Evolutionary conservation across 495 filamentous ascomycete genomes (phyloP), one percentile per base, ranked within the genome.

Genomic region (Neurospora sp.): DNA sequence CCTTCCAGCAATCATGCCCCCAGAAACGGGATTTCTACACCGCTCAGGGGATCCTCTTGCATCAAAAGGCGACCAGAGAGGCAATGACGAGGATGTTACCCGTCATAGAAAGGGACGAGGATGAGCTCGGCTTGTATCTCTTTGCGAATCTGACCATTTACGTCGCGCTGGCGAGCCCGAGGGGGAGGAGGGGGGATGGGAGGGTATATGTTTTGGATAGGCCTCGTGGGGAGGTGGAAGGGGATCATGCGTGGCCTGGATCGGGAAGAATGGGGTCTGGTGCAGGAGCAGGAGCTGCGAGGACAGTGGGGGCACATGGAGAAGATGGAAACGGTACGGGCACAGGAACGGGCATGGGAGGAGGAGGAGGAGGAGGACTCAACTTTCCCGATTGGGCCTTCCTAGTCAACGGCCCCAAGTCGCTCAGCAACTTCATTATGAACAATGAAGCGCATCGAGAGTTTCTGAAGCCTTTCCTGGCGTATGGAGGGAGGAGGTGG

Each of bases 21-120:
- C 82, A 73, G 40, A 81, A 74, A 72, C 81, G 78, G 10, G 81
- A 83, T 10, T 77, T 74, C 4, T 89, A 89, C 73, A 80, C 85
- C n/a, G 82, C 86, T 35, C 82, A 83, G 8, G 87, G 84, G 0
- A 80, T 87, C 40, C 74, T 84, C 35, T 83, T 89, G 39, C 84
- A 89, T 73, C 82, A 85, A 39, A 77, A 82, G 10, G 85, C 85
- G 4, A 69, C 72, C 3, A 70, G 77, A 31, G 74, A 73, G 12
- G 80, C 80, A 3, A 75, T 78, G 74, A 70, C 65, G n/a, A 40
- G 76, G 41, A 78, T 82, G 72, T 44, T 53, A 9, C 69, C 70
- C 4, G 72, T 39, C 0, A 68, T 73, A 16, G 72, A 71, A 46
- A 70, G 41, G 10, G 72, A 77, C 11, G 71, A 72, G 39, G 76